Evolutionary conservation across 2,329 filamentous ascomycete species (phyloP), one percentile per base, ranked within the genome.

Genomic region (Davidsoniella eucalypti): DNA sequence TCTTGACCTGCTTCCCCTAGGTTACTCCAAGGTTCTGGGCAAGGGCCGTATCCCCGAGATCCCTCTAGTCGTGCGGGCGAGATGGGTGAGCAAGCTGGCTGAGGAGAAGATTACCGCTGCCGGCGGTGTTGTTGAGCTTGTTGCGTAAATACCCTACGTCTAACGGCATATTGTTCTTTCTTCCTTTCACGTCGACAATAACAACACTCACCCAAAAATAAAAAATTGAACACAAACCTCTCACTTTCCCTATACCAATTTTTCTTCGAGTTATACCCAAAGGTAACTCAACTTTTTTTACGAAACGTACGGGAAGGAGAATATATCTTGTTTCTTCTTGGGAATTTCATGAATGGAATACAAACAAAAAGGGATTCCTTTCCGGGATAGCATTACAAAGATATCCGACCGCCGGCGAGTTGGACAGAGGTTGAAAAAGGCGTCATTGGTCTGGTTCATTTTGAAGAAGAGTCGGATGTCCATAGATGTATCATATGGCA

Each of bases 91-190:
- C 78, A 84, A 84, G 68, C 82, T 94, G 69, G 92, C 92, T 60
- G 92, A 98, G 83, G 78, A 86, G 75, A 98, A 98, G 84, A 95
- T 98, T 73, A 94, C 85, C 69, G 87, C 92, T 71, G 90, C 88
- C 64, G 92, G 92, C 70, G 90, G 90, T 72, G 85, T 94, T 65
- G 76, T 94, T 64, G 87, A 95, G 79, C 78, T 95, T 68, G 86
- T 95, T 65, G 88, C 87, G 72, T 95, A 69, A 66, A 62, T 53
- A 47, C 51, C 39, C 51, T 53, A 53, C 47, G 51, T 40, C 40
- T 39, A 36, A 53, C 26, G 33, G 50, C 51, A 49, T 44, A 53
- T 50, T 53, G 47, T 50, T 53, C 44, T 44, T 50, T 53, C 47
- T 44, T 50, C 44, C 18, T 50, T 50, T 53, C 44, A 49, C 47